These are phyloP conservation scores for Metarhizium rileyi DNA, from an alignment of 2,329 filamentous ascomycete species.

Conservation along the genomic window DNA sequence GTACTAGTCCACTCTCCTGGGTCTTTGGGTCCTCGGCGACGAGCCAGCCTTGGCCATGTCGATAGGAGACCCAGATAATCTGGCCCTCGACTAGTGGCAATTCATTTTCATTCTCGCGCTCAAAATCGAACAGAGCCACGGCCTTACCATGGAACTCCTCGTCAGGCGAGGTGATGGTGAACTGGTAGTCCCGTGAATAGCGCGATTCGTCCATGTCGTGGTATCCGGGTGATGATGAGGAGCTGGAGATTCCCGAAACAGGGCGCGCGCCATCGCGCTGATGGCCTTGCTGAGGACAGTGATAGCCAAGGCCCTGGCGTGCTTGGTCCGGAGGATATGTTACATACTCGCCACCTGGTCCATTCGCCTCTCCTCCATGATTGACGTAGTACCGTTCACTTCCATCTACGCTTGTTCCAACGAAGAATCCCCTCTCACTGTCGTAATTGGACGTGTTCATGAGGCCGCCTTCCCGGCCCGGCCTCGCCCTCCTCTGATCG, in stretches of 20 bases:
- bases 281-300: slow-evolving; percentile 32
- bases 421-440: slow-evolving; percentile 55
- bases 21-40: slow-evolving; percentile 94
- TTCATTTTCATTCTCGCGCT: slow-evolving; percentile 93
- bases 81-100: slow-evolving; percentile 87
- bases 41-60: slow-evolving; percentile 93
- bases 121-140: slow-evolving; percentile 91
- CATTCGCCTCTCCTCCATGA: slow-evolving; percentile 60
- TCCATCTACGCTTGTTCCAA: slow-evolving; percentile 58
- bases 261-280: slow-evolving; percentile 42
- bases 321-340: slow-evolving; percentile 63
- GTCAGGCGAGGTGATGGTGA: slow-evolving; percentile 88
- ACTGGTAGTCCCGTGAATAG: slow-evolving; percentile 87
- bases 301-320: slow-evolving; percentile 42
- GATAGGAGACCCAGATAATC: slow-evolving; percentile 91
- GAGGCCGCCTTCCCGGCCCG: slow-evolving; percentile 34
- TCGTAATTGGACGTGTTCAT: slow-evolving; percentile 43
- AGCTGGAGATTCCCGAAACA: slow-evolving; percentile 50
- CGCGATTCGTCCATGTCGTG: slow-evolving; percentile 61
- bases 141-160: slow-evolving; percentile 97
- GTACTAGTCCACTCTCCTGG: slow-evolving; percentile 86
- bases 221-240: slow-evolving; percentile 47
- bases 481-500: slow-evolving; percentile 33
- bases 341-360: slow-evolving; percentile 69
- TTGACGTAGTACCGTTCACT: slow-evolving; percentile 67